Percentiles rank a stretch among this genome's conserved stretches.
Conservation (phyloP, 2,329 filamentous ascomycete species). For the Pseudogymnoascus verrucosus region DNA sequence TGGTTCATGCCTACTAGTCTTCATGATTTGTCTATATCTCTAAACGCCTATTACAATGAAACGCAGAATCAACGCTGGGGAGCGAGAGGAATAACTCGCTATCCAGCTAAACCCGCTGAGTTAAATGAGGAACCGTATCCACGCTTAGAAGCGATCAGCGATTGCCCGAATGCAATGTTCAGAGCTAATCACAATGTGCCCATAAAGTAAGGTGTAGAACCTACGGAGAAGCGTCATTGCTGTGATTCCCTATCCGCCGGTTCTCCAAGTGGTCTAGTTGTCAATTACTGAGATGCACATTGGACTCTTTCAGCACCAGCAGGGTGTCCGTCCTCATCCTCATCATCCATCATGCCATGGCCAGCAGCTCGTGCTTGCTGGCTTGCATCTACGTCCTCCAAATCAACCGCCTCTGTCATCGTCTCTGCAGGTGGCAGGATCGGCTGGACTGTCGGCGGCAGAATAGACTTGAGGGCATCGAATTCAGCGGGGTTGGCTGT, state of each 20-base stretch:
- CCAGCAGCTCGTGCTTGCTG: slow-evolving; percentile 62
- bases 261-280: neutral
- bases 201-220: neutral
- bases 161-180: neutral
- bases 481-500: slow-evolving; percentile 61
- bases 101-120: neutral
- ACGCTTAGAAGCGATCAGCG: neutral
- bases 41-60: slow-evolving; percentile 7
- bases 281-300: slow-evolving; percentile 73
- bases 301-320: slow-evolving; percentile 69
- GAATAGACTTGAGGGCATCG: slow-evolving; percentile 70
- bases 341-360: slow-evolving; percentile 60
- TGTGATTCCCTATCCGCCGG: neutral
- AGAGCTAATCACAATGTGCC: neutral
- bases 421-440: slow-evolving; percentile 66
- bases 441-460: slow-evolving; percentile 56
- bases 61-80: neutral
- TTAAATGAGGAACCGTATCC: neutral
- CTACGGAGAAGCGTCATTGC: neutral
- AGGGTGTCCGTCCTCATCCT: slow-evolving; percentile 68
- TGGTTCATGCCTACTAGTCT: neutral
- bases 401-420: slow-evolving; percentile 83
- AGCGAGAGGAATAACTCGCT: neutral
- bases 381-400: slow-evolving; percentile 74
- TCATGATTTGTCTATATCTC: slow-evolving; percentile 7